Conservation (phyloP, 2,329 filamentous ascomycete genomes). For the Verticillium longisporum region DNA sequence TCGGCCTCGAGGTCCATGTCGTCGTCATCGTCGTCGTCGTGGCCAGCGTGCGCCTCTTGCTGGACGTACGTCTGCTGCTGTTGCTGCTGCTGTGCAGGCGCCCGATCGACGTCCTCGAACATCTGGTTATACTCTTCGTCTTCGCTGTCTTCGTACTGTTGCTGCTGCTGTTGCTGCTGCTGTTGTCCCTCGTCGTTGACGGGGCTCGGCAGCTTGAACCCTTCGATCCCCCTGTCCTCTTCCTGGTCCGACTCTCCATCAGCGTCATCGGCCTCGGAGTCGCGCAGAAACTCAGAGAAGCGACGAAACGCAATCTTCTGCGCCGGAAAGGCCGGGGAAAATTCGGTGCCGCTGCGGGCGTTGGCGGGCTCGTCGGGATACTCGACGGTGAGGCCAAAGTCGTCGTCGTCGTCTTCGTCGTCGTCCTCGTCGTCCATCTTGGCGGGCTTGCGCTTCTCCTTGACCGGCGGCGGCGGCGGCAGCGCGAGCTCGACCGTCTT, state of each 20-base stretch:
- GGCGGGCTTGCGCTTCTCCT: slow-evolving; percentile 10
- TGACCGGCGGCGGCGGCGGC: slow-evolving; percentile 16
- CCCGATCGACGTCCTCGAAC: slow-evolving; percentile 7
- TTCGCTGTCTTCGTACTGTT: slow-evolving; percentile 15
- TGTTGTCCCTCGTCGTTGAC: slow-evolving; percentile 31
- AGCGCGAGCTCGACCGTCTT: slow-evolving; percentile 29
- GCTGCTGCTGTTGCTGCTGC: slow-evolving; percentile 13
- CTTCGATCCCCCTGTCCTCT: slow-evolving; percentile 32
- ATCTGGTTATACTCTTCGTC: slow-evolving; percentile 8
- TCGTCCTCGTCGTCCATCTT: slow-evolving; percentile 38
- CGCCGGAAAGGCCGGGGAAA: slow-evolving; percentile 41
- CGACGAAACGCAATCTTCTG: slow-evolving; percentile 27
- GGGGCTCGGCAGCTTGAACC: slow-evolving; percentile 47
- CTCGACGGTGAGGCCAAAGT: slow-evolving; percentile 51
- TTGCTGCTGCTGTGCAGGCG: slow-evolving; percentile 13
- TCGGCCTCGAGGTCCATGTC: slow-evolving; percentile 51
- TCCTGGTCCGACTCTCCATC: slow-evolving; percentile 42
- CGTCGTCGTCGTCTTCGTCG: slow-evolving; percentile 49
- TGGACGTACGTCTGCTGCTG: slow-evolving; percentile 20
- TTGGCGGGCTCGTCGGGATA: slow-evolving; percentile 42
- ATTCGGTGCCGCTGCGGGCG: slow-evolving; percentile 28
- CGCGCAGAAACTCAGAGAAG: slow-evolving; percentile 47
- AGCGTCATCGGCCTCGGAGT: slow-evolving; percentile 37
- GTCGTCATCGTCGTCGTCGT: slow-evolving; percentile 28
- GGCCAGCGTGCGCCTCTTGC: slow-evolving; percentile 15